Conservation (phyloP, 179 eudicot genomes). For the Heliamphora pulchella region DNA sequence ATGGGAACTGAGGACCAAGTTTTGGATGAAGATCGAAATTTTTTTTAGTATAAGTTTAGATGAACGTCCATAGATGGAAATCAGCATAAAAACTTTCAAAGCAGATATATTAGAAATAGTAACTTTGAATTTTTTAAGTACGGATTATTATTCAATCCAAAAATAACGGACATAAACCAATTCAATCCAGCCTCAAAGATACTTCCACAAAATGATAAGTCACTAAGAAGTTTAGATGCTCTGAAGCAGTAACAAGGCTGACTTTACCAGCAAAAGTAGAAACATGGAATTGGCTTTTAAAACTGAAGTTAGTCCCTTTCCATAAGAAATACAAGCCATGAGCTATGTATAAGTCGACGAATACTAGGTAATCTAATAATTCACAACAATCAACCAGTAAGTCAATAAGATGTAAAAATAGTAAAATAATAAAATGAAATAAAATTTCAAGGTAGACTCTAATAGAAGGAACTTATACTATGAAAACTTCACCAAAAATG, state of each 20-base stretch:
- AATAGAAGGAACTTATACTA: background rate
- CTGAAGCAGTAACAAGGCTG: background rate
- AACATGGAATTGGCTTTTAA: background rate
- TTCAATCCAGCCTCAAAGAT: background rate
- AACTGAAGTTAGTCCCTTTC: background rate
- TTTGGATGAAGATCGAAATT: slow-evolving; percentile 1
- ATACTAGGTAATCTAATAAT: background rate
- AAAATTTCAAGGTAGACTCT: too few relatives aligned
- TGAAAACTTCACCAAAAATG: background rate
- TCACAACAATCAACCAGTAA: background rate
- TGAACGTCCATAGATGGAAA: background rate
- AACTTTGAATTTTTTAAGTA: background rate
- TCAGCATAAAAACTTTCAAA: background rate
- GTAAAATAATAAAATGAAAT: background rate
- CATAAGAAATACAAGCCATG: background rate
- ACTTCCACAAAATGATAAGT: background rate
- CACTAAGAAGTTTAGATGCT: slow-evolving; percentile 9
- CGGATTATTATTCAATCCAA: background rate
- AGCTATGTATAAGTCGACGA: background rate
- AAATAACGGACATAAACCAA: background rate
- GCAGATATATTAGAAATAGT: background rate
- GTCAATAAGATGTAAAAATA: background rate
- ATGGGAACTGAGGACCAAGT: background rate
- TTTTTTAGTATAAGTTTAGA: background rate
- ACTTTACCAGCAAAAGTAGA: background rate